These are phyloP conservation scores for Claviceps africana DNA, from an alignment of 2,329 filamentous ascomycete genomes.

Conservation along the genomic window DNA sequence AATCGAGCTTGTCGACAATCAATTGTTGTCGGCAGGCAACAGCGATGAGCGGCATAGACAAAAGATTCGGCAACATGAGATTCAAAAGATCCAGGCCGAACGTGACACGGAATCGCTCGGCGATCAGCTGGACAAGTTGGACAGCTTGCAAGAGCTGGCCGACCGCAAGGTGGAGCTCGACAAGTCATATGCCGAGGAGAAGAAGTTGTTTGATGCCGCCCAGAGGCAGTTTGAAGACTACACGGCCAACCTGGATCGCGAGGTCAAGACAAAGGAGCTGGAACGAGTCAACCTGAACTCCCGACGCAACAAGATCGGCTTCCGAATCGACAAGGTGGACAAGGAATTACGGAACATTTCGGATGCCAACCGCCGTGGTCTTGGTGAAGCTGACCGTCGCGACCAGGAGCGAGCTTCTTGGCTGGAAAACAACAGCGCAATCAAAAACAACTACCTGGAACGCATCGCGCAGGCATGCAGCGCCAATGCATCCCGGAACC, in stretches of 20 bases:
- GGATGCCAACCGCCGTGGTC: slow-evolving; percentile 51
- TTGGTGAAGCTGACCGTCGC: slow-evolving; percentile 48
- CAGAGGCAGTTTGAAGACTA: slow-evolving; percentile 39
- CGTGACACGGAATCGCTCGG: slow-evolving; percentile 39
- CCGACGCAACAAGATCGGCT: slow-evolving; percentile 59
- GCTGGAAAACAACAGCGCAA: slow-evolving; percentile 30
- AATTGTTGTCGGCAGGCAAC: slow-evolving; percentile 54
- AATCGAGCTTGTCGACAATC: slow-evolving; percentile 53
- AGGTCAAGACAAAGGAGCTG: slow-evolving; percentile 47
- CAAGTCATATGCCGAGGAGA: slow-evolving; percentile 38
- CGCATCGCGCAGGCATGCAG: slow-evolving; percentile 26
- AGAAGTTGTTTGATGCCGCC: slow-evolving; percentile 45
- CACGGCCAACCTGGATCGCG: slow-evolving; percentile 48
- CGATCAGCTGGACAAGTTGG: slow-evolving; percentile 48
- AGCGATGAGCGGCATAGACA: slow-evolving; percentile 64
- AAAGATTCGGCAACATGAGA: slow-evolving; percentile 61
- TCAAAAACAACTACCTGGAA: slow-evolving; percentile 32
- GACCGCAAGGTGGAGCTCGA: slow-evolving; percentile 42
- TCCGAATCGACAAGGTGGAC: slow-evolving; percentile 57
- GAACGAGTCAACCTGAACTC: slow-evolving; percentile 50
- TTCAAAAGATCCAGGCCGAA: slow-evolving; percentile 54
- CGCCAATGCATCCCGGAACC: slow-evolving; percentile 16
- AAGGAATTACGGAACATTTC: slow-evolving; percentile 57
- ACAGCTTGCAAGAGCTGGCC: slow-evolving; percentile 48
- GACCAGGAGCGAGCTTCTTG: slow-evolving; percentile 35